These are phyloP conservation scores for Leishmania gerbilli DNA, from an alignment of 208 protist species.

Conservation along the genomic window DNA sequence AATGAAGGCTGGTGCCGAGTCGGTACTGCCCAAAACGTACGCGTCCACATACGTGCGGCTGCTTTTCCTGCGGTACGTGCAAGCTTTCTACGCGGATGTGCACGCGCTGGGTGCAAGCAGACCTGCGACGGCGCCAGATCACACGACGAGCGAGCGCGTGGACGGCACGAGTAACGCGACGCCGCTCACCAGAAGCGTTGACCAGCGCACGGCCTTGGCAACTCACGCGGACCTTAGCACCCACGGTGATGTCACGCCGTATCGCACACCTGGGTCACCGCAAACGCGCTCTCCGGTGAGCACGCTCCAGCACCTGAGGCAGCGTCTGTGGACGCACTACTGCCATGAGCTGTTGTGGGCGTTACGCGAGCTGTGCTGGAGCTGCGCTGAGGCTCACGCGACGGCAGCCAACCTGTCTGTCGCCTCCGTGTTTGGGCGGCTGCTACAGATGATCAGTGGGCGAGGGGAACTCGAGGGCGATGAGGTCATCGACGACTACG, in stretches of 20 bases:
- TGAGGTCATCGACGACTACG: constrained; percentile 5
- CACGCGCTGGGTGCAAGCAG: constrained; percentile 9
- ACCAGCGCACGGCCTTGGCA: too few relatives aligned
- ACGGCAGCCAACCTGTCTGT: constrained; percentile 58
- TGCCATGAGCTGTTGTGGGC: constrained; percentile 54
- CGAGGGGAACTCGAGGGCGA: constrained; percentile 19
- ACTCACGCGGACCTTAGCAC: not conserved
- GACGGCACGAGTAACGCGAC: not conserved
- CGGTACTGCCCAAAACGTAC: constrained; percentile 37
- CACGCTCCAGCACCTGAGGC: constrained; percentile 23
- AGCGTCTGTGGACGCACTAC: constrained; percentile 47
- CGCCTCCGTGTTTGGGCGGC: constrained; percentile 55
- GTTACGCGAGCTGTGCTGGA: constrained; percentile 57
- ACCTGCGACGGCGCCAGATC: not conserved
- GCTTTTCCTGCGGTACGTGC: constrained; percentile 64
- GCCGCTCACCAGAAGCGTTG: too few relatives aligned
- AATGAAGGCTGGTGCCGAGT: constrained; percentile 33
- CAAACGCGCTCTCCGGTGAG: not conserved
- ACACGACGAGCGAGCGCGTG: not conserved
- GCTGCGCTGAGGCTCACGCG: constrained; percentile 49
- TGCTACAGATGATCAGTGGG: constrained; percentile 45
- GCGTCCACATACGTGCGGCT: constrained; percentile 64
- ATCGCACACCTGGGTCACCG: constrained; percentile 8
- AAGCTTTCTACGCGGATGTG: constrained; percentile 48
- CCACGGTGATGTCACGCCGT: not conserved